phyloP scores from a whole-genome alignment of 2,329 filamentous ascomycete species.

The Ophiostoma novo-ulmi region DNA sequence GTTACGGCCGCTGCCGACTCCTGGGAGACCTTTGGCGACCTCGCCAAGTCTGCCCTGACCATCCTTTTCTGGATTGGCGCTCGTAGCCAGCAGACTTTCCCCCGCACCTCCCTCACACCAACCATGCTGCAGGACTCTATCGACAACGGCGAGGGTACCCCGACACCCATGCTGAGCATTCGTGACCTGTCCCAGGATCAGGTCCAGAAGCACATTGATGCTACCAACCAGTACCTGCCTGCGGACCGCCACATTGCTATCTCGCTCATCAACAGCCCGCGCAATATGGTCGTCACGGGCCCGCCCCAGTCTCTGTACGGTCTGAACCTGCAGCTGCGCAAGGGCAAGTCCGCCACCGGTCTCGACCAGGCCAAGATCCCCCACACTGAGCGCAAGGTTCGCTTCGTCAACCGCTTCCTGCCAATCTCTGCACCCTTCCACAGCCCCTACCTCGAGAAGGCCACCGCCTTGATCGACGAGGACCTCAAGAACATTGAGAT shows the following conservation, averaged over 20 bases:
- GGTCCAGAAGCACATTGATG: slow-evolving; percentile 93
- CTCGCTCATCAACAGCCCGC: slow-evolving; percentile 91
- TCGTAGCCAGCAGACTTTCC: slow-evolving; percentile 95
- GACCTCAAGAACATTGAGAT: slow-evolving; percentile 82
- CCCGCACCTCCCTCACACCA: slow-evolving; percentile 86
- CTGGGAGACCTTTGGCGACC: slow-evolving; percentile 86
- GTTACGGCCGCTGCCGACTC: slow-evolving; percentile 84
- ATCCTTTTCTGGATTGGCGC: slow-evolving; percentile 99
- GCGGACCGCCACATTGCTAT: slow-evolving; percentile 89
- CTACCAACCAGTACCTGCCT: slow-evolving; percentile 93
- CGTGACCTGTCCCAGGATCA: slow-evolving; percentile 82
- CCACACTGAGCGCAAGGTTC: slow-evolving; percentile 90
- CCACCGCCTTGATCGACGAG: slow-evolving; percentile 75
- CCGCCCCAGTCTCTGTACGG: slow-evolving; percentile 94
- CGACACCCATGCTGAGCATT: slow-evolving; percentile 97
- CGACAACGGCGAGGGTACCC: slow-evolving; percentile 89
- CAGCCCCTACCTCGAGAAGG: slow-evolving; percentile 84
- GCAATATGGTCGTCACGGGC: slow-evolving; percentile 94
- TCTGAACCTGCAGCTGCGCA: slow-evolving; percentile 88
- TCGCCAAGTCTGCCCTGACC: slow-evolving; percentile 73
- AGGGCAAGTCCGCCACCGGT: slow-evolving; percentile 96
- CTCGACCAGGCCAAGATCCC: slow-evolving; percentile 92
- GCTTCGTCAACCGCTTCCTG: slow-evolving; percentile 93
- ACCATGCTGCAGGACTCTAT: slow-evolving; percentile 86
- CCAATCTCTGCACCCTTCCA: slow-evolving; percentile 98